Conservation (phyloP, 2,329 filamentous ascomycete genomes). For the Didymellaceae sp. region DNA sequence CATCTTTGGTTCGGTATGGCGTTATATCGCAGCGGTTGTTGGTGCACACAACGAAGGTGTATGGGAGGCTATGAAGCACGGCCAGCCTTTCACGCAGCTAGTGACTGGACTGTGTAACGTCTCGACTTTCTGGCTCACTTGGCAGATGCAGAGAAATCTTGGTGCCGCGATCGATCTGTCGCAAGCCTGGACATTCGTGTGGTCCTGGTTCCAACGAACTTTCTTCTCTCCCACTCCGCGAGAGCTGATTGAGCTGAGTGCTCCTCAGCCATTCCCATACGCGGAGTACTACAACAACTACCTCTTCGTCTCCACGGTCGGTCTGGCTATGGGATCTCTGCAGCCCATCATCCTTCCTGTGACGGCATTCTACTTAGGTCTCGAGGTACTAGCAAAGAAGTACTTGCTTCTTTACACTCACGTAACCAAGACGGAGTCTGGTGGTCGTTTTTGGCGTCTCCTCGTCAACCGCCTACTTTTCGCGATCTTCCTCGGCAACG, state of each 20-base stretch:
- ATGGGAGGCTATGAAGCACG: constrained; percentile 73
- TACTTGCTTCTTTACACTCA: constrained; percentile 87
- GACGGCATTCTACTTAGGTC: constrained; percentile 83
- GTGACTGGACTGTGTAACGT: constrained; percentile 80
- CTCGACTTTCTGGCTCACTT: constrained; percentile 88
- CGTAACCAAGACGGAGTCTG: constrained; percentile 94
- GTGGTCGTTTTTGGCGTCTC: constrained; percentile 88
- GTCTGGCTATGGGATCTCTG: constrained; percentile 80
- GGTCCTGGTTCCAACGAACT: constrained; percentile 79
- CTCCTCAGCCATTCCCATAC: constrained; percentile 90
- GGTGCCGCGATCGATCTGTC: constrained; percentile 82
- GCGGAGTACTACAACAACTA: constrained; percentile 98
- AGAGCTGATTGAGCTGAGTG: constrained; percentile 89
- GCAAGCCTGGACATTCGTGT: constrained; percentile 80
- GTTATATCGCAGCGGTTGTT: constrained; percentile 73
- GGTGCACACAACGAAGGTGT: constrained; percentile 56
- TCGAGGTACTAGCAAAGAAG: constrained; percentile 91
- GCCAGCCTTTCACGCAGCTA: constrained; percentile 67
- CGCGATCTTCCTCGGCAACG: constrained; percentile 75
- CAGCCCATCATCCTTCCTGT: constrained; percentile 88
- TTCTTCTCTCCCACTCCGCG: constrained; percentile 87
- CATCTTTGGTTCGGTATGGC: constrained; percentile 86
- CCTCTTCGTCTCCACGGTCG: constrained; percentile 87
- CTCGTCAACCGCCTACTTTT: constrained; percentile 93
- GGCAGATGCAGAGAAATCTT: constrained; percentile 88